Evolutionary conservation across 805 yeast genomes (phyloP), one percentile per base, ranked within the genome.

Genomic region (Lachancea meyersii): DNA sequence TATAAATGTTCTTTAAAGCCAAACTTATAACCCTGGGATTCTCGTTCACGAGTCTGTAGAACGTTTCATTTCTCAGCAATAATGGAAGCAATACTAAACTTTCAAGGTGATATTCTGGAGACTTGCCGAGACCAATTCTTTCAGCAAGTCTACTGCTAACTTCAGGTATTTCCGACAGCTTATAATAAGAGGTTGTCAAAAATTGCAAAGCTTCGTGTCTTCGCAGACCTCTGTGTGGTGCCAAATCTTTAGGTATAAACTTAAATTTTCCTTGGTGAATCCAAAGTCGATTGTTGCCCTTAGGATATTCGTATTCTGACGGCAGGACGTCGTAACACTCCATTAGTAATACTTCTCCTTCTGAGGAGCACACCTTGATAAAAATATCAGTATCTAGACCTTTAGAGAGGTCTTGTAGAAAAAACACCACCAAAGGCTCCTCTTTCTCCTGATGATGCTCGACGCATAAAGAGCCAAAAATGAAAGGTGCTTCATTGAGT

Each of bases 311-410:
- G 1, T 77, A 77, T 5, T 61, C 65, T 4, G 62, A 61, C 0
- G 80, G 79, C 2, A 77, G 45, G 1, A 48, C 43, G 3, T 76
- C 73, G 28, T 71, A 64, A 1, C 73, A 68, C 46, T 76, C 80
- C 7, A 74, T 67, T 35, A 80, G 53, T 8, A 79, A 39, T 35
- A 74, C 71, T 45, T 81, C 86, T 6, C 80, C 77, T 35, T 76
- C 82, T 1, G 71, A 68, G 51, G 79, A 86, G 45, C 66, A 63
- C 2, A 67, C 47, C 31, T 70, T 74, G 4, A 76, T 65, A 51
- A 63, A 75, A 2, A 75, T 40, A 68, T 71, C 39, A 49, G 61
- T 41, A 4, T 50, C 51, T 6, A 42, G 18, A 13, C 31, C 48
- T 19, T 26, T 48, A 4, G 73, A 62, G 40, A 75, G 62, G 3